These are phyloP conservation scores for Xylariaceae sp. DNA, from an alignment of 2,329 filamentous ascomycete species.

Conservation along the genomic window DNA sequence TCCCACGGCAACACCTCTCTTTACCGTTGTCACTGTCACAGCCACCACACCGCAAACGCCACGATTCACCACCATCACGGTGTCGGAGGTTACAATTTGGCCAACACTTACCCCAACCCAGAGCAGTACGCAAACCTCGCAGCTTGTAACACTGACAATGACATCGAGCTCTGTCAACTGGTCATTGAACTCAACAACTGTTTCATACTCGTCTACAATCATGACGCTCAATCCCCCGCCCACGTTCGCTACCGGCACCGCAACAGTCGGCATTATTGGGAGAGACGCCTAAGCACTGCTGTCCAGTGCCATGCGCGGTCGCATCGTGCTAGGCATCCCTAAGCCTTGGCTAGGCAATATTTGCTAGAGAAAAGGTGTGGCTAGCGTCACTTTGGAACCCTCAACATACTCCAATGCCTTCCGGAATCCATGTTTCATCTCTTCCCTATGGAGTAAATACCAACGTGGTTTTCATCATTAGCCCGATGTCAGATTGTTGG, in stretches of 20 bases:
- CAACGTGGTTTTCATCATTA: conserved; percentile 2
- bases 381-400: conserved; percentile 1
- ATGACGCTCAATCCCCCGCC: conserved; percentile 18
- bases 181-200: conserved; percentile 19
- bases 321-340: background rate
- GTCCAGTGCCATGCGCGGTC: background rate
- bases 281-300: conserved; percentile 5
- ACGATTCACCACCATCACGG: conserved; percentile 16
- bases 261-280: conserved; percentile 8
- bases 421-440: background rate
- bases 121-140: conserved; percentile 4
- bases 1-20: conserved; percentile 1
- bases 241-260: conserved; percentile 16
- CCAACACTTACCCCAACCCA: conserved; percentile 7
- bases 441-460: background rate
- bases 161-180: conserved; percentile 19
- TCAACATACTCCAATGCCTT: conserved; percentile 1
- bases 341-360: background rate
- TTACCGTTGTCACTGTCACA: conserved; percentile 18
- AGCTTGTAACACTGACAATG: conserved; percentile 18
- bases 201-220: conserved; percentile 20
- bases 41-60: conserved; percentile 10
- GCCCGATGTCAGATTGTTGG: background rate
- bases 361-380: background rate
- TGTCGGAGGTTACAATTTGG: conserved; percentile 20